Evolutionary conservation across 2,329 filamentous ascomycete genomes (phyloP).

Genomic region (Xylaria digitata): DNA sequence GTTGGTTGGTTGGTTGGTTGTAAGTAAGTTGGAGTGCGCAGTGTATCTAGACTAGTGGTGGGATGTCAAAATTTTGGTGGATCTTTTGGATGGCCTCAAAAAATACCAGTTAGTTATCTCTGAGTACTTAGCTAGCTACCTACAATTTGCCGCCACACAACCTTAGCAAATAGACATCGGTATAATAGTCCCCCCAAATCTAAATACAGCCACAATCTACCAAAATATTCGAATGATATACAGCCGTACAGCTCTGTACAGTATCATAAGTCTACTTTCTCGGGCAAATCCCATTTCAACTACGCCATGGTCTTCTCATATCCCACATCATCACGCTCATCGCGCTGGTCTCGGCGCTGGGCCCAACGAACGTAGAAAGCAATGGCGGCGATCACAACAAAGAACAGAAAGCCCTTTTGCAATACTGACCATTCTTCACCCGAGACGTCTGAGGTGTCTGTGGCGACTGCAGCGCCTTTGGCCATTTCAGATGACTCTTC

Average conservation of each 20-base stretch:
- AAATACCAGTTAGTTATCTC: conserved; percentile 25
- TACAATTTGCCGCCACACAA: conserved; percentile 11
- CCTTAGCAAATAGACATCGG: neutral
- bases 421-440: conserved; percentile 56
- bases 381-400: conserved; percentile 60
- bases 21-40: conserved; percentile 16
- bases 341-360: conserved; percentile 49
- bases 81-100: conserved; percentile 30
- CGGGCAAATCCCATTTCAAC: conserved; percentile 28
- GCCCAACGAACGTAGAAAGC: conserved; percentile 58
- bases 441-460: neutral
- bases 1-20: conserved; percentile 24
- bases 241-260: conserved; percentile 24
- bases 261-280: conserved; percentile 21
- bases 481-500: conserved; percentile 54
- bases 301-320: conserved; percentile 61
- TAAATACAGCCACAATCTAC: conserved; percentile 1
- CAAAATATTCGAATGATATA: conserved; percentile 16
- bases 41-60: conserved; percentile 4
- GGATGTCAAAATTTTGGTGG: conserved; percentile 38
- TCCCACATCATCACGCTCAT: conserved; percentile 49
- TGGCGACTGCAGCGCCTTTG: conserved; percentile 50
- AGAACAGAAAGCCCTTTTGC: conserved; percentile 64
- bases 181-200: neutral
- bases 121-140: conserved; percentile 7